Base-by-base conservation (phyloP, 257 asterid genomes). In the Capsicum rhomboideum region DNA sequence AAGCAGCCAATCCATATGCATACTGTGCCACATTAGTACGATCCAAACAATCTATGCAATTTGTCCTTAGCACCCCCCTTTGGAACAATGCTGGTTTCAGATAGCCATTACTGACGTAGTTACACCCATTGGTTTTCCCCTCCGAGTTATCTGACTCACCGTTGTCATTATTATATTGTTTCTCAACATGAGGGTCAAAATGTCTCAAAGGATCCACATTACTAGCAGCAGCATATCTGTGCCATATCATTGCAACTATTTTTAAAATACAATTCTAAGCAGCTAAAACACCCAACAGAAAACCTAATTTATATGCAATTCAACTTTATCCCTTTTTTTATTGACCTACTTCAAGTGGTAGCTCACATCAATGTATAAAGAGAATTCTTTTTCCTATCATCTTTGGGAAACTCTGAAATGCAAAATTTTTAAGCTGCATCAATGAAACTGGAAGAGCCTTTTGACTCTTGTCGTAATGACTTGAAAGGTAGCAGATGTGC, bases 21-120 rank as follows among this genome's bases (percentile, higher is more conserved):
- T 95, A 97, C 82, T 97, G 99, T 4, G 99, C 99, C 79, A 97
- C 99, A 88, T 97, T 97, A 61, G 99, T 97, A 52, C 99, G 97
- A 91, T 97, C 99, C 93, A 97, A 88, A 87, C 99, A 97, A 82
- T 97, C 99, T 82, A 97, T 93, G 93, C 99, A 97, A 86, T 97
- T 97, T 84, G 99, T 97, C 85, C 99, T 92, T 31, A 97, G 96
- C 84, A 97, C 97, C 78, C 99, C 99, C 72, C 90, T 92, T 83
- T 97, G 99, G 89, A 95, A 59, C 83, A 83, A 87, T 85, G 91
- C 90, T 42, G 91, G 90, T 89, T 88, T 91, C 85, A 83, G 90
- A 89, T 84, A 86, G 63, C 87, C 85, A 86, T 89, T 81, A 55
- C 85, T 79, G 67, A 86, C 82, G 79, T 85, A 79, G 83, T 84